Conservation (phyloP, 73 alveolate species). For the Uronychia setigera region DNA sequence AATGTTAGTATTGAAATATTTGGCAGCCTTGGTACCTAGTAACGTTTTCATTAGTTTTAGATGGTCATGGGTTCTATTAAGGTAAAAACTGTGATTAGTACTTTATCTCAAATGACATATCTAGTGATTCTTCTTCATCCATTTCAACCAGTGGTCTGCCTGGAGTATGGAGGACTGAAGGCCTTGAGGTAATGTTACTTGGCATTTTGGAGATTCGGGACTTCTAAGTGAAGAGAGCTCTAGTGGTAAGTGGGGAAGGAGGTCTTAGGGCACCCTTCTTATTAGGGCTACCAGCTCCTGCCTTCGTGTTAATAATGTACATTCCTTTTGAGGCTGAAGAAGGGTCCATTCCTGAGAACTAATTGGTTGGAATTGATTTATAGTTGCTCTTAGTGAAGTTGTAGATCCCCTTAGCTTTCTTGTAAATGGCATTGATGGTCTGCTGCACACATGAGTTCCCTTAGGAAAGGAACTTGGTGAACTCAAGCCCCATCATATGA, state of each 20-base stretch:
- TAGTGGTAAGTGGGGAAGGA: not conserved
- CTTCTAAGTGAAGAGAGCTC: not conserved
- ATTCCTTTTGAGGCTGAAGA: slow-evolving; percentile 5
- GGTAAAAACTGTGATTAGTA: not conserved
- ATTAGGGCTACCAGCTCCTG: not conserved
- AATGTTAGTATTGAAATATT: slow-evolving; percentile 49
- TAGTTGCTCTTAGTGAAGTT: slow-evolving; percentile 12
- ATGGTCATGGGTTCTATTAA: not conserved
- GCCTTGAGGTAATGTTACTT: not conserved
- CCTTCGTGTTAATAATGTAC: not conserved
- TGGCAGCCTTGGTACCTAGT: slow-evolving; percentile 8
- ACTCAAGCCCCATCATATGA: slow-evolving; percentile 34
- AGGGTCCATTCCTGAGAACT: not conserved
- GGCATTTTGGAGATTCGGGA: not conserved
- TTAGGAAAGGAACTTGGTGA: slow-evolving; percentile 15
- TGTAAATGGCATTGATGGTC: slow-evolving; percentile 12
- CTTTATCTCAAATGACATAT: not conserved
- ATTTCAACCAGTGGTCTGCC: not conserved
- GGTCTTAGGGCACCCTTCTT: not conserved
- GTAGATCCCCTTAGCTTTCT: slow-evolving; percentile 29
- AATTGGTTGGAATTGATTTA: not conserved
- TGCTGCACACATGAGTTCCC: slow-evolving; percentile 1
- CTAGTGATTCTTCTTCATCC: not conserved
- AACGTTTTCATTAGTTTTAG: slow-evolving; percentile 7
- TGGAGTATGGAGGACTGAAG: not conserved